These are phyloP conservation scores for Suhomyces coccinellae DNA, from an alignment of 1,139 yeast species.

Conservation along the genomic window DNA sequence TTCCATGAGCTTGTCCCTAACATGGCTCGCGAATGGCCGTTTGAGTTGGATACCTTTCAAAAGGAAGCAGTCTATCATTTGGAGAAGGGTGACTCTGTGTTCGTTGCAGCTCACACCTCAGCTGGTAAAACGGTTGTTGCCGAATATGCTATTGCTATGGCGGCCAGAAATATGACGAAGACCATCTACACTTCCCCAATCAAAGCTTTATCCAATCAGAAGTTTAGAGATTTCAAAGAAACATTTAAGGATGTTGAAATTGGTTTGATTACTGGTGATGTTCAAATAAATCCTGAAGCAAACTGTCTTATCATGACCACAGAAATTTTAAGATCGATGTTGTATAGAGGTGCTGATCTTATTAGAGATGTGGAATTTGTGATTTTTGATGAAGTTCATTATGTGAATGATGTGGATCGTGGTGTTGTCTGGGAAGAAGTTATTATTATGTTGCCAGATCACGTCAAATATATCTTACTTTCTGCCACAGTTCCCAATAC, in stretches of 20 bases:
- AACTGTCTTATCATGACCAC: conserved; percentile 97
- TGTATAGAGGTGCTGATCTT: conserved; percentile 93
- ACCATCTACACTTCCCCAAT: conserved; percentile 93
- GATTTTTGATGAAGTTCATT: conserved; percentile 96
- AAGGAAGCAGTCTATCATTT: conserved; percentile 95
- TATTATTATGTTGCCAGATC: conserved; percentile 93
- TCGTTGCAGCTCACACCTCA: conserved; percentile 97
- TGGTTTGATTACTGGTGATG: conserved; percentile 97
- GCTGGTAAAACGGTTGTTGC: conserved; percentile 95
- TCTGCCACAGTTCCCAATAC: conserved; percentile 99
- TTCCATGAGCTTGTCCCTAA: conserved; percentile 87
- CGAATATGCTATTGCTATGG: conserved; percentile 93
- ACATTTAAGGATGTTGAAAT: conserved; percentile 81
- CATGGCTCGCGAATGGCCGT: conserved; percentile 93
- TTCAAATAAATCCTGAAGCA: conserved; percentile 95
- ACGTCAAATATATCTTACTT: conserved; percentile 80
- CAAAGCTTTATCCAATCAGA: conserved; percentile 89
- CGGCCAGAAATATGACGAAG: conserved; percentile 84
- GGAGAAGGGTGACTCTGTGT: conserved; percentile 96
- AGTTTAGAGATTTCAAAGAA: conserved; percentile 86
- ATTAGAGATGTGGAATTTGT: conserved; percentile 97
- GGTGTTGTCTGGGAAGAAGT: conserved; percentile 99
- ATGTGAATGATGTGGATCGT: conserved; percentile 93
- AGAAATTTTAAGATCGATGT: conserved; percentile 91
- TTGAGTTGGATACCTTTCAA: conserved; percentile 91